These are phyloP conservation scores for Trifolium repens DNA, from an alignment of 306 rosid species.

Conservation along the genomic window DNA sequence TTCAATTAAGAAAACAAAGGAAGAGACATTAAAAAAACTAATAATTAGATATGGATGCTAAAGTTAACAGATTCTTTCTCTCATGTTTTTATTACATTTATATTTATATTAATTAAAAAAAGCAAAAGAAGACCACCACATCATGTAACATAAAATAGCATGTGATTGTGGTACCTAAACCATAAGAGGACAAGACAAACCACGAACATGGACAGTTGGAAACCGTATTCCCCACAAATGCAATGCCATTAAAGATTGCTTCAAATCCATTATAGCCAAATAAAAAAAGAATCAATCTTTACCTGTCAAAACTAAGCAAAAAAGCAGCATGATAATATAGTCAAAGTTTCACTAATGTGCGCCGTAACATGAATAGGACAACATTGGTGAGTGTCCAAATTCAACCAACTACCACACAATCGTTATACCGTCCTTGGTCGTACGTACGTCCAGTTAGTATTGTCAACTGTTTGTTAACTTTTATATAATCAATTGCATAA, in stretches of 20 bases:
- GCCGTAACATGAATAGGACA: not conserved
- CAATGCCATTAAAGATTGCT: not conserved
- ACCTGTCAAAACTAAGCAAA: not conserved
- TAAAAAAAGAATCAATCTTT: not conserved
- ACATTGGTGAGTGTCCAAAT: no score
- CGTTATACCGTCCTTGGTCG: conserved; percentile 44
- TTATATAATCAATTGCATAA: not conserved
- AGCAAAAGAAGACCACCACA: not conserved
- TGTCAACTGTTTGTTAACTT: not conserved
- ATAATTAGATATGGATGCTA: not conserved
- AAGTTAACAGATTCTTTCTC: not conserved
- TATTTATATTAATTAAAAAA: not conserved
- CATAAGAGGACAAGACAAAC: conserved; percentile 5
- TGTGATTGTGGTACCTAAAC: conserved; percentile 4
- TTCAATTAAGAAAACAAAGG: no score
- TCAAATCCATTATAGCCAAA: not conserved
- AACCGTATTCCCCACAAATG: not conserved
- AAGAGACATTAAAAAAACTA: no score
- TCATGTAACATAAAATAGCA: not conserved
- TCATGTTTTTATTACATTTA: not conserved
- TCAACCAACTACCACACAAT: no score
- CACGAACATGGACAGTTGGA: conserved; percentile 1
- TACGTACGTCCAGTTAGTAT: conserved; percentile 49
- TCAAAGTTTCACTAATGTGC: conserved; percentile 6
- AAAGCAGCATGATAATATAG: not conserved